A percentile compares a stretch with the other conserved stretches of the same genome.
phyloP scores from a whole-genome alignment of 1,139 yeast genomes.

The Pneumocystis carinii region DNA sequence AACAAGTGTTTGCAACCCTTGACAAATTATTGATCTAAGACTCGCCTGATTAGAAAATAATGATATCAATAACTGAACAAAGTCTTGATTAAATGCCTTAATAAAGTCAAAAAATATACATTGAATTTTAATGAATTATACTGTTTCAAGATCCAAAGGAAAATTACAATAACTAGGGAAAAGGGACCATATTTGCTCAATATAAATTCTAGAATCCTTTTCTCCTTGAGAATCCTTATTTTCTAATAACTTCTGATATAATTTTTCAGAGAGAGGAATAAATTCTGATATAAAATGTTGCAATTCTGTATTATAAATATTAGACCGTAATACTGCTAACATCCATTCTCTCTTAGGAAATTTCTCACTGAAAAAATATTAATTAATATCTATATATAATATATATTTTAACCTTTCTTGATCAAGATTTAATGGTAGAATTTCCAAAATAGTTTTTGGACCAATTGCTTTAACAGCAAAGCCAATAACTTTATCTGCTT shows the following conservation, averaged over 20 bases:
- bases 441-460: conserved; percentile 61
- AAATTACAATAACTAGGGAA: conserved; percentile 80
- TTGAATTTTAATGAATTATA: not conserved
- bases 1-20: conserved; percentile 61
- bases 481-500: conserved; percentile 67
- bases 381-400: not conserved
- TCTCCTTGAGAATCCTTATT: conserved; percentile 19
- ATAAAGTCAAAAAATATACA: not conserved
- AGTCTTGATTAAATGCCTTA: conserved; percentile 49
- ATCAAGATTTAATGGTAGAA: conserved; percentile 63
- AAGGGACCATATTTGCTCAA: conserved; percentile 85
- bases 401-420: conserved; percentile 26
- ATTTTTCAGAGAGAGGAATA: conserved; percentile 51
- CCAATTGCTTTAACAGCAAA: conserved; percentile 70
- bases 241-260: conserved; percentile 28
- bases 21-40: conserved; percentile 65
- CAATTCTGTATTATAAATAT: conserved; percentile 57
- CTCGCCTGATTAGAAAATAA: conserved; percentile 60
- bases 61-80: conserved; percentile 66
- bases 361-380: conserved; percentile 12
- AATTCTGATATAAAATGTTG: conserved; percentile 47
- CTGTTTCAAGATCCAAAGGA: conserved; percentile 49
- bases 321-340: conserved; percentile 80
- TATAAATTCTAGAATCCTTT: conserved; percentile 65
- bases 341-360: conserved; percentile 85